Evolutionary conservation across 805 yeast species (phyloP).

Genomic region (Clavispora carvajalis): DNA sequence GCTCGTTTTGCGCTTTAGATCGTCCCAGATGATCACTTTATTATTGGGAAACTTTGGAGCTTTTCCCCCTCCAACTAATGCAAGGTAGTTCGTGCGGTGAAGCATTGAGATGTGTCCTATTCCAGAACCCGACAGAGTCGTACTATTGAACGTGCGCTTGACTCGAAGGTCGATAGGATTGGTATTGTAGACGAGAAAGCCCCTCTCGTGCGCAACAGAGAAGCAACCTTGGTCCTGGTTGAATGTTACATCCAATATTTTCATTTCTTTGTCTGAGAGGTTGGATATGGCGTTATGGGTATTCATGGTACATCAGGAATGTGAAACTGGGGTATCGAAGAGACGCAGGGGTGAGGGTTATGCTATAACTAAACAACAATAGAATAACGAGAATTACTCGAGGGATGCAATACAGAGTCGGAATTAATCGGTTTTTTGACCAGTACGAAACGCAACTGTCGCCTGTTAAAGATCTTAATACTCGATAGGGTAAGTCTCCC

Average conservation of each 20-base stretch:
- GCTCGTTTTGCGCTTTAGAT: constrained; percentile 68
- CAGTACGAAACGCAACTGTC: too few species aligned
- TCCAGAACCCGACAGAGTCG: constrained; percentile 40
- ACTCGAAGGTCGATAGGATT: constrained; percentile 81
- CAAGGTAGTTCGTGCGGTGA: constrained; percentile 85
- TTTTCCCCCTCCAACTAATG: constrained; percentile 85
- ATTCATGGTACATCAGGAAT: constrained; percentile 10
- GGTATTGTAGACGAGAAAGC: constrained; percentile 80
- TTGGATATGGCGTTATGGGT: constrained; percentile 13
- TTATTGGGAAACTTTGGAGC: constrained; percentile 74
- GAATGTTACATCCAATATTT: constrained; percentile 57
- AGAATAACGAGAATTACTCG: background rate
- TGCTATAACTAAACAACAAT: background rate
- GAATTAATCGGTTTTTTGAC: too few species aligned
- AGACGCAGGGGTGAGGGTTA: constrained; percentile 1
- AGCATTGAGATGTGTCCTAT: constrained; percentile 78
- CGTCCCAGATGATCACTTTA: constrained; percentile 89
- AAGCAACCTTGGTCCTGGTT: constrained; percentile 91
- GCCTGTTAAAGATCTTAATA: too few species aligned
- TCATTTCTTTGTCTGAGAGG: constrained; percentile 18
- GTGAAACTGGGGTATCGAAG: background rate
- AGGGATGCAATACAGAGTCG: too few species aligned
- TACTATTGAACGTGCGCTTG: constrained; percentile 42
- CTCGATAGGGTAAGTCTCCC: too few species aligned
- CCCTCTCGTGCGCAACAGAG: constrained; percentile 73